Evolutionary conservation across 305 asterid genomes (phyloP).

Genomic region (Fraxinus sp.): DNA sequence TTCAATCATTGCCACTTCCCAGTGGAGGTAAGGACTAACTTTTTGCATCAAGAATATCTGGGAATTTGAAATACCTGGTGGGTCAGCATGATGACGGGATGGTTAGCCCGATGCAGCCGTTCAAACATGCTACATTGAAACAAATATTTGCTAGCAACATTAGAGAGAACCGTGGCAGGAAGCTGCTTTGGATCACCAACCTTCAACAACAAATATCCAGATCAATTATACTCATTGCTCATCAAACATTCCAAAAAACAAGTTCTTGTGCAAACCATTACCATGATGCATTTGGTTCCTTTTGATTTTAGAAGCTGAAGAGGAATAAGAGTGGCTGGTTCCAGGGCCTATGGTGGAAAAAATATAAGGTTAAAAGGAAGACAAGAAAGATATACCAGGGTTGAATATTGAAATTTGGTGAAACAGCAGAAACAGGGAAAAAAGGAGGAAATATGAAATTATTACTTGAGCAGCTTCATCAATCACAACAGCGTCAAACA

Average conservation of each 20-base stretch:
- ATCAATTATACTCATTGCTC: constrained; percentile 22
- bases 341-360: constrained; percentile 69
- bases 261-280: constrained; percentile 35
- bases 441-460: constrained; percentile 7
- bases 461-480: constrained; percentile 99
- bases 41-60: constrained; percentile 16
- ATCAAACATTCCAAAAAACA: constrained; percentile 17
- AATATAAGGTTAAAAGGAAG: constrained; percentile 22
- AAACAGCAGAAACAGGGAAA: constrained; percentile 28
- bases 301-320: constrained; percentile 90
- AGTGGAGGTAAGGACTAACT: constrained; percentile 6
- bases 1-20: constrained; percentile 12
- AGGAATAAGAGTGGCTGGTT: constrained; percentile 97
- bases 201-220: constrained; percentile 35
- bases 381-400: constrained; percentile 15
- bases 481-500: constrained; percentile 96
- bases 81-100: constrained; percentile 93
- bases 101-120: constrained; percentile 96
- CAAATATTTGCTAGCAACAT: constrained; percentile 82
- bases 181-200: constrained; percentile 99
- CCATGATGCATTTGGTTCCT: constrained; percentile 94
- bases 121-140: constrained; percentile 99
- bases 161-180: constrained; percentile 95
- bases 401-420: constrained; percentile 3
- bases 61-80: constrained; percentile 60